Evolutionary conservation across 441 rosid genomes (phyloP), one percentile per base, ranked within the genome.

Genomic region (Arabidopsis hybrid): DNA sequence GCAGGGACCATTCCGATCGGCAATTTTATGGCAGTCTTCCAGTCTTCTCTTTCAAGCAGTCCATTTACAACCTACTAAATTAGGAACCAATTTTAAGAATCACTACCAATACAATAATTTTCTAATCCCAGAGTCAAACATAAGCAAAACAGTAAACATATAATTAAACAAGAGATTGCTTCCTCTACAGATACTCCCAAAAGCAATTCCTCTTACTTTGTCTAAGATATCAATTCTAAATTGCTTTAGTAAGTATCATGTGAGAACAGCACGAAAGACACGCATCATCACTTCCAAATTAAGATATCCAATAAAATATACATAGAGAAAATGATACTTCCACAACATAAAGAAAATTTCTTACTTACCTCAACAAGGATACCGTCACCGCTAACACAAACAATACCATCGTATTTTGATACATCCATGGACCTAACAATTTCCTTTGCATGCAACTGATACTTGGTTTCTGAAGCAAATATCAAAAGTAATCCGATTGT

Each of bases 11-110:
- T 71, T 78, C 97, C 97, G 4, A 94, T 74, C 2, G 99, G 99
- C 76, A 84, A 79, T 62, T 86, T 91, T 40, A 92, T 84, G 60
- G 98, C 95, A 73, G 69, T 74, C 71, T 69, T 79, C 98, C 98
- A 95, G 77, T 95, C 96, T 65, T 82, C 86, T 81, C 98, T 90
- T 78, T 85, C 87, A 14, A 92, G 92, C 66, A 95, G 77, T 79
- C 97, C 99, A 85, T 95, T 95, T 55, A 92, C 87, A 80, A 95
- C 99, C 99, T 92, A 86, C 88, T 83, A 86, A 81, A 86, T 76
- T 47, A 78, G 39, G 64, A 69, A 73, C 59, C 67, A 72, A 55
- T n/a, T 17, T 34, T 73, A 51, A 57, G 57, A 62, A 55, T 53
- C 68, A 65, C 13, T 18, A 67, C 45, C 32, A 36, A 21, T 1